Percentiles rank a stretch among this genome's conserved stretches.
phyloP scores from a whole-genome alignment of 140 eudicot genomes.

The Bidens hawaiensis region DNA sequence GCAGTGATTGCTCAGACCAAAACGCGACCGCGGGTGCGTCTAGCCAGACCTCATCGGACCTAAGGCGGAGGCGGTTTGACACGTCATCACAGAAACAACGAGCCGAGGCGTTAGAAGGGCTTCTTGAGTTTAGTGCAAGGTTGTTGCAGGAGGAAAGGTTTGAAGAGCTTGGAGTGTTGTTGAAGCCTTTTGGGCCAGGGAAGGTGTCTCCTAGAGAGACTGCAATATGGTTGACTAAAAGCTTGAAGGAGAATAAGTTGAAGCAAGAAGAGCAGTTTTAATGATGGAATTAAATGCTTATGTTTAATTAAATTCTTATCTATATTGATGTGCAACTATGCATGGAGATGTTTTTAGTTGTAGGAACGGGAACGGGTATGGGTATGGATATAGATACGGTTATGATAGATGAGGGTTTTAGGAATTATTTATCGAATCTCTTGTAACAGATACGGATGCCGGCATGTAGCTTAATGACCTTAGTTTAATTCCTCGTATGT shows the following conservation, averaged over 20 bases:
- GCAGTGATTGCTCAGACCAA: slow-evolving; percentile 72
- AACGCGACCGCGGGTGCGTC: slow-evolving; percentile 87
- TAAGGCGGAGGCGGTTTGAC: slow-evolving; percentile 57
- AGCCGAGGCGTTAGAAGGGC: slow-evolving; percentile 91
- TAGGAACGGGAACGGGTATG: slow-evolving; percentile 11
- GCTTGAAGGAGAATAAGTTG: slow-evolving; percentile 69
- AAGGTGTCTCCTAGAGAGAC: slow-evolving; percentile 97
- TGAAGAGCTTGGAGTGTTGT: slow-evolving; percentile 83
- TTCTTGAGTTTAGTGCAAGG: slow-evolving; percentile 89
- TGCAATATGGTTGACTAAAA: slow-evolving; percentile 93
- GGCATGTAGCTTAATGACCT: slow-evolving; percentile 28
- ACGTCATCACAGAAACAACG: slow-evolving; percentile 75
- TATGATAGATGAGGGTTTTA: slow-evolving; percentile 26
- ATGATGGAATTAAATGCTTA: slow-evolving; percentile 12
- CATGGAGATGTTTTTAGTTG: slow-evolving; percentile 21
- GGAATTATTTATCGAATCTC: slow-evolving; percentile 31
- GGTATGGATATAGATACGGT: slow-evolving; percentile 20
- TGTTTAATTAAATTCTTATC: neutral
- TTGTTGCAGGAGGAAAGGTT: slow-evolving; percentile 75
- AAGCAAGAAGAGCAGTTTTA: slow-evolving; percentile 60
- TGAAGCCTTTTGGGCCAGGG: slow-evolving; percentile 94
- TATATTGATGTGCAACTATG: slow-evolving; percentile 7
- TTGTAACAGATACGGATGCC: slow-evolving; percentile 24
- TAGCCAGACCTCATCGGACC: slow-evolving; percentile 80
- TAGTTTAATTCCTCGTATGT: slow-evolving; percentile 7